Base-by-base conservation (phyloP, 129 eudicot species). In the Lactuca saligna region DNA sequence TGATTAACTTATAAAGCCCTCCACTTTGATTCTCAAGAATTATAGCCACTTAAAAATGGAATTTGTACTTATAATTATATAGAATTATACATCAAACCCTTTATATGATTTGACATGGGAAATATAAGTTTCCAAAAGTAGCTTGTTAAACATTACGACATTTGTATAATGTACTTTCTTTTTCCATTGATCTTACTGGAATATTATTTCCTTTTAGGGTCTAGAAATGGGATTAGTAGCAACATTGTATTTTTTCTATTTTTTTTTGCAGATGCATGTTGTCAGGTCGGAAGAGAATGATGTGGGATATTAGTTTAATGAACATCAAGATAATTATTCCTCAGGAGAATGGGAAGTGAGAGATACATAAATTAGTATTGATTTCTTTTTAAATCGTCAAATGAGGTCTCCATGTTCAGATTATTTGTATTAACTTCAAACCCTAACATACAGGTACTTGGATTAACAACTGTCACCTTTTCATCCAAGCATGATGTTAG, bases 271-370 rank as follows among this genome's bases (percentile, higher is more conserved):
- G 97, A 65, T 85, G 57, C 76, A 64, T 82, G 56, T 66, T 91
- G 62, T 81, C 96, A 72, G 72, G 82, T 68, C 86, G 85, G 50
- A 84, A 75, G 82, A 84, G 84, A 77, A 76, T 83, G 72, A 78
- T 67, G 63, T 88, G 85, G 95, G 96, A 86, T 82, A 68, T 86
- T 65, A 73, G 75, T 66, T 68, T 88, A 61, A 49, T 25, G 54
- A 72, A 82, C 76, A 61, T 80, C 48, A 72, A 68, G 50, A 77
- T 88, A 13, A 42, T 72, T 66, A 61, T 88, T 58, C 90, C 96
- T 5, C 86, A 86, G 85, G 56, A 69, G 70, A 63, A 61, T 77
- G 63, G 73, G 54, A 75, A 82, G 7, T 60, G 69, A 37, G 81
- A 75, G 72, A 29, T 54, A 48, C 84, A 81, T 73, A 80, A 77